These are phyloP conservation scores for Candida chilensis DNA, from an alignment of 805 yeast genomes.

Conservation along the genomic window DNA sequence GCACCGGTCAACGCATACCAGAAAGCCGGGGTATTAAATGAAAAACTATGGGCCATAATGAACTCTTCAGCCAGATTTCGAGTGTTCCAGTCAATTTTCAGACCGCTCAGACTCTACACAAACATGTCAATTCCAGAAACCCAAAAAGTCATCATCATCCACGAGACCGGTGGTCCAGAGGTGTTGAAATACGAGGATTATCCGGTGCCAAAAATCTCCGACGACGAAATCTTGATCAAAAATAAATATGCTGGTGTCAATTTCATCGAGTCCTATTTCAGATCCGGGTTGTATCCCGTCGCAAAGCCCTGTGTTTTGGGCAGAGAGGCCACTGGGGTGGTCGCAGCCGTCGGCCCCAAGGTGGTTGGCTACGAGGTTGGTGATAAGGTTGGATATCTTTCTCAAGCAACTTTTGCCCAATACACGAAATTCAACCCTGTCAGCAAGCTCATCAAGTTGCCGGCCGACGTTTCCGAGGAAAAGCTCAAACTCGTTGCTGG, in stretches of 20 bases:
- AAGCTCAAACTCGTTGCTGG: conserved; percentile 50
- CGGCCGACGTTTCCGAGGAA: conserved; percentile 36
- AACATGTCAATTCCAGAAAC: conserved; percentile 33
- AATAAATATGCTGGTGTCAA: conserved; percentile 76
- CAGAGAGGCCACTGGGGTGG: conserved; percentile 63
- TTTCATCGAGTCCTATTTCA: conserved; percentile 75
- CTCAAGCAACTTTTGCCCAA: conserved; percentile 58
- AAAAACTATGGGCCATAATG: no score
- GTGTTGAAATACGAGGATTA: conserved; percentile 46
- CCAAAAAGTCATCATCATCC: conserved; percentile 47
- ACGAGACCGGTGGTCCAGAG: conserved; percentile 49
- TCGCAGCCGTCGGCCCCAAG: conserved; percentile 53
- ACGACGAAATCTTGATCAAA: conserved; percentile 58
- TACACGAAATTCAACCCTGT: conserved; percentile 42
- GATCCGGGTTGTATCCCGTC: conserved; percentile 67
- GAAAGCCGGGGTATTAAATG: no score
- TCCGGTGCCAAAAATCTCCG: conserved; percentile 49
- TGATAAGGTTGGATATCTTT: conserved; percentile 57
- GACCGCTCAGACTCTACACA: no score
- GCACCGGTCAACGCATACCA: no score
- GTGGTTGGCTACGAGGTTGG: conserved; percentile 54
- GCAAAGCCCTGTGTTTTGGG: conserved; percentile 60
- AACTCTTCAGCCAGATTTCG: no score
- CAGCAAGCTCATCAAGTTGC: conserved; percentile 38
- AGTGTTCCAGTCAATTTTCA: no score